Base-by-base conservation (phyloP, 129 eudicot genomes). In the Kitagawia praeruptora region DNA sequence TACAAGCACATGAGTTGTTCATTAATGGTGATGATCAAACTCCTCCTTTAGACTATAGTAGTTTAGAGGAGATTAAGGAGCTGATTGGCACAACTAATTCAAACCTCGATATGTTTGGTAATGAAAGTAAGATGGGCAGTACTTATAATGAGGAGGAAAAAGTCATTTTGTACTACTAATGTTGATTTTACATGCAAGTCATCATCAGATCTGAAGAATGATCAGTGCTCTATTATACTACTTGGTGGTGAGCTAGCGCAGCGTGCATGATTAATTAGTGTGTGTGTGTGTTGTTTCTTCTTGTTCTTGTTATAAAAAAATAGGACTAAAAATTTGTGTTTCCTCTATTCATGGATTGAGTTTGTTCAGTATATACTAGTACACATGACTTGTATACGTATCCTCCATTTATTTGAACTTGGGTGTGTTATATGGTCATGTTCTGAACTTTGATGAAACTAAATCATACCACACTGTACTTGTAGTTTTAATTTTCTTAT, bases 11-110 rank as follows among this genome's bases (percentile, higher is more conserved):
- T 16, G 39, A 6, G 18, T 21, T 44, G 77, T 74, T 74, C 19
- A 31, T 31, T 31, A n/a, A 3, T 76, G 83, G 75, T 74, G 86
- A 70, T 72, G 54, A 47, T 54, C 77, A 70, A 81, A 81, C 63
- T 64, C 79, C 82, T 81, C 80, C 96, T 76, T 48, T 90, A 81
- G 96, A 85, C 63, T 80, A 89, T 14, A 44, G 4, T 25, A 74
- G 56, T 58, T 84, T 93, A 74, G 98, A 93, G 80, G 98, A 91
- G 84, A 91, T 93, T 81, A 93, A 91, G 88, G 86, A 93, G 91
- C 89, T 93, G 47, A 87, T 91, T 76, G 85, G 97, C 83, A 87
- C 85, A 75, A 89, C 83, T 79, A 87, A 83, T 80, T 53, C 77
- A 4, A 56, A 58, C 14, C 69, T 61, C 34, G 10, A 10, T 25